Evolutionary conservation across 1,284 basidiomycete species (phyloP).

Genomic region (Amylostereum areolatum): DNA sequence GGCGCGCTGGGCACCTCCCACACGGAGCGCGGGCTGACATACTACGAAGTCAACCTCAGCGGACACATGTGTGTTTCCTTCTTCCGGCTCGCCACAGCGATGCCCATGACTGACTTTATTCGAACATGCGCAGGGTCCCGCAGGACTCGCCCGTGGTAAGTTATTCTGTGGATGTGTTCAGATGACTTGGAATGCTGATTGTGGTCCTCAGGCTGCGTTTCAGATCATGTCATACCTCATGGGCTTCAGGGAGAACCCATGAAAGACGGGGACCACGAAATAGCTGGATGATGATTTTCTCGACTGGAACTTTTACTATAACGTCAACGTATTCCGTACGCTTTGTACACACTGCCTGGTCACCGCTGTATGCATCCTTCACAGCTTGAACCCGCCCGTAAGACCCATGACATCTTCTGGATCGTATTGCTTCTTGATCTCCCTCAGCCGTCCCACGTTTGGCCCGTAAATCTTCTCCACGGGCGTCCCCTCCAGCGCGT

Average conservation of each 20-base stretch:
- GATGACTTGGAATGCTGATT: neutral
- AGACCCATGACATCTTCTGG: constrained; percentile 13
- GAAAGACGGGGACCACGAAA: too few species aligned
- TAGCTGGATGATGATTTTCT: too few species aligned
- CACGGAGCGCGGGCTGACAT: constrained; percentile 62
- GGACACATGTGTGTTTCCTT: constrained; percentile 60
- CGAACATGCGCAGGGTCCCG: constrained; percentile 45
- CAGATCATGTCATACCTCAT: constrained; percentile 67
- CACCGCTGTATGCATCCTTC: too few species aligned
- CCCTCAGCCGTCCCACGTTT: constrained; percentile 4
- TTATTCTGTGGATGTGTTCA: constrained; percentile 2
- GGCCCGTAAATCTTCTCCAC: constrained; percentile 10
- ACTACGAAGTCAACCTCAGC: constrained; percentile 56
- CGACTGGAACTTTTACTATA: too few species aligned
- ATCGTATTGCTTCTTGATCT: constrained; percentile 9
- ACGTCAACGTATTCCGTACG: too few species aligned
- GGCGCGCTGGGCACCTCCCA: constrained; percentile 63
- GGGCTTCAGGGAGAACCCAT: constrained; percentile 44
- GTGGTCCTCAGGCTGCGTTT: constrained; percentile 46
- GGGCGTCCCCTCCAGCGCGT: constrained; percentile 5
- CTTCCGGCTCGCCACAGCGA: neutral
- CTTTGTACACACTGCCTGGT: too few species aligned
- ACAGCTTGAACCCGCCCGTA: too few species aligned
- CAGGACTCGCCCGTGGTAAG: constrained; percentile 60
- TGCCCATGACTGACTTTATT: neutral